Percentiles rank a stretch among this genome's conserved stretches.
phyloP scores from a whole-genome alignment of 768 basidiomycete species.

The Mycena albidolilacea region DNA sequence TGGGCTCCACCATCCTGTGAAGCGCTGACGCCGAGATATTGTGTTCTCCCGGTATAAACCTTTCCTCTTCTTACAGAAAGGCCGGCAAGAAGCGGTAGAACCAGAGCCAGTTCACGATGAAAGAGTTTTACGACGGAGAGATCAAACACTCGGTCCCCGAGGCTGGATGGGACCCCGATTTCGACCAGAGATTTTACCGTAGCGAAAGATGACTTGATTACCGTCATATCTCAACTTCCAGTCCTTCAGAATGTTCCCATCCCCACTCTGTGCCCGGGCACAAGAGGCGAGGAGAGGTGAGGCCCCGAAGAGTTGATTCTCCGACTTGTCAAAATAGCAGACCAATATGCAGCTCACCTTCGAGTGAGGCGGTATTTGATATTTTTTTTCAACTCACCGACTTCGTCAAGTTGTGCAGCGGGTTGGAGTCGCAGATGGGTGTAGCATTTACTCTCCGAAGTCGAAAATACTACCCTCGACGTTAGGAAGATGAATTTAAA shows the following conservation, averaged over 20 bases:
- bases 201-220: neutral
- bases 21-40: too few relatives aligned
- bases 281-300: neutral
- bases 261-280: slow-evolving; percentile 11
- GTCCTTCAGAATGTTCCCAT: slow-evolving; percentile 17
- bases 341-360: slow-evolving; percentile 16
- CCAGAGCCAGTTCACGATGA: too few relatives aligned
- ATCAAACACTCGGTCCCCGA: too few relatives aligned
- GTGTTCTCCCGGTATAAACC: too few relatives aligned
- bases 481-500: neutral
- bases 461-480: slow-evolving; percentile 11
- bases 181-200: too few relatives aligned
- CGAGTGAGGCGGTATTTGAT: neutral
- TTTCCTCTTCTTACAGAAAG: too few relatives aligned
- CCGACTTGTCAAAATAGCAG: neutral
- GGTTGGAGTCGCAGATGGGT: neutral
- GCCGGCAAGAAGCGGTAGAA: too few relatives aligned
- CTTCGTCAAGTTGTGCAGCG: neutral
- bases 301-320: slow-evolving; percentile 12
- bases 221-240: slow-evolving; percentile 24
- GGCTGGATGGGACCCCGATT: too few relatives aligned
- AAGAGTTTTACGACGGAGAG: too few relatives aligned
- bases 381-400: slow-evolving; percentile 8
- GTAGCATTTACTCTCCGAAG: slow-evolving; percentile 2
- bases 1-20: too few relatives aligned